Conservation (phyloP, 306 rosid genomes). For the Prunus padus region DNA sequence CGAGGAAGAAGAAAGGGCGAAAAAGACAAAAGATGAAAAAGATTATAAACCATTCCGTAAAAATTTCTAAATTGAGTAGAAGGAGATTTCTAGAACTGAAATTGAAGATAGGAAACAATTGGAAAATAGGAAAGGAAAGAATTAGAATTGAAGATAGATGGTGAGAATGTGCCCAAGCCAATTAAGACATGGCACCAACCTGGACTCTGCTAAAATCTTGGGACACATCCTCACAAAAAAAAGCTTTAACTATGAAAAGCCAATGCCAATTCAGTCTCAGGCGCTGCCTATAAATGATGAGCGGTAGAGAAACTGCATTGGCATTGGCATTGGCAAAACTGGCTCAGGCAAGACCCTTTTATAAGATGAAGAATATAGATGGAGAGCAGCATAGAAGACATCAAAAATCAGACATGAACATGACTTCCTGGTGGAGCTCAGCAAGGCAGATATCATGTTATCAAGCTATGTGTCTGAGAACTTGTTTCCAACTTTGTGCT, state of each 20-base stretch:
- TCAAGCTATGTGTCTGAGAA: slow-evolving; percentile 50
- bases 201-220: slow-evolving; percentile 78
- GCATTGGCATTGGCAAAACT: slow-evolving; percentile 63
- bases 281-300: slow-evolving; percentile 79
- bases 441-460: slow-evolving; percentile 81
- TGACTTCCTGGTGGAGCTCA: slow-evolving; percentile 82
- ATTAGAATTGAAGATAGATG: slow-evolving; percentile 83
- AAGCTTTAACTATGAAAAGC: slow-evolving; percentile 68
- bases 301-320: slow-evolving; percentile 84
- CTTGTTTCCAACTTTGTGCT: slow-evolving; percentile 26
- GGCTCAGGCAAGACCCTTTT: slow-evolving; percentile 94
- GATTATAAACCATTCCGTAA: slow-evolving; percentile 68
- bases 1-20: slow-evolving; percentile 87
- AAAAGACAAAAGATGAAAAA: slow-evolving; percentile 83
- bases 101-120: too few species aligned
- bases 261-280: slow-evolving; percentile 88
- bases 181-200: slow-evolving; percentile 83
- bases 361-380: slow-evolving; percentile 11
- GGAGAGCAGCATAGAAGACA: slow-evolving; percentile 29
- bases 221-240: slow-evolving; percentile 60
- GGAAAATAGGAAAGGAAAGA: slow-evolving; percentile 32
- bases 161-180: slow-evolving; percentile 90
- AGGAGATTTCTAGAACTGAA: slow-evolving; percentile 48
- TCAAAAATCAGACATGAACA: slow-evolving; percentile 63
- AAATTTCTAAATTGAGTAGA: slow-evolving; percentile 66